These are phyloP conservation scores for Breynia disticha DNA, from an alignment of 441 rosid genomes.

Conservation along the genomic window DNA sequence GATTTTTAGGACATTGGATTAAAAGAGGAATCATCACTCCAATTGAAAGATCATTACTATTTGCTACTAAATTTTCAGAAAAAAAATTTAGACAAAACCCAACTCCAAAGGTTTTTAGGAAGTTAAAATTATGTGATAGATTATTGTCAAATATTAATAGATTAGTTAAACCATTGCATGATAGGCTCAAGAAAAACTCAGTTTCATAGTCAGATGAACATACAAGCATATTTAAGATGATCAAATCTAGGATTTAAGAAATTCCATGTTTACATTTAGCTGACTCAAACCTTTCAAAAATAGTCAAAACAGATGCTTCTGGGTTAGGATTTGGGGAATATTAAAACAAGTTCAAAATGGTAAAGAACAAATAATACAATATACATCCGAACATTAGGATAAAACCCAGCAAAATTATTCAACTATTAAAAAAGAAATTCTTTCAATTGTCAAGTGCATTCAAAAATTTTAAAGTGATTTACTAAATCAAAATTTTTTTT, in stretches of 20 bases:
- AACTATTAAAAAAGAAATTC: not conserved
- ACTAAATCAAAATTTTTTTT: not conserved
- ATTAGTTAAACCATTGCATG: too few species aligned
- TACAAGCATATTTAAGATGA: not conserved
- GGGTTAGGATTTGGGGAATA: not conserved
- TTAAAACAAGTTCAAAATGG: not conserved
- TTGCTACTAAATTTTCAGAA: not conserved
- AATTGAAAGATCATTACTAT: not conserved
- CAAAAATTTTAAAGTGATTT: not conserved
- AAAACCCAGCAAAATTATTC: not conserved
- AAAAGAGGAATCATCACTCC: not conserved
- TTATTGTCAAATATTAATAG: not conserved
- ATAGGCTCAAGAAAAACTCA: not conserved
- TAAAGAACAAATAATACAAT: not conserved
- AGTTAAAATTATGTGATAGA: slow-evolving; percentile 1
- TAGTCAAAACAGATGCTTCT: not conserved
- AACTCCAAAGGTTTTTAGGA: not conserved
- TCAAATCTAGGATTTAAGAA: not conserved
- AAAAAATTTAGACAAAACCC: not conserved
- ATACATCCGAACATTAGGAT: not conserved
- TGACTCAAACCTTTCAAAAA: not conserved
- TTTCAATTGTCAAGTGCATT: not conserved
- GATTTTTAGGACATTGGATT: too few species aligned
- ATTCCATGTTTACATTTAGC: not conserved
- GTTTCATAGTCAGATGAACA: not conserved